Percentiles rank a stretch among this genome's conserved stretches.
Conservation (phyloP, 1,284 basidiomycete species). For the Athelia sp. region DNA sequence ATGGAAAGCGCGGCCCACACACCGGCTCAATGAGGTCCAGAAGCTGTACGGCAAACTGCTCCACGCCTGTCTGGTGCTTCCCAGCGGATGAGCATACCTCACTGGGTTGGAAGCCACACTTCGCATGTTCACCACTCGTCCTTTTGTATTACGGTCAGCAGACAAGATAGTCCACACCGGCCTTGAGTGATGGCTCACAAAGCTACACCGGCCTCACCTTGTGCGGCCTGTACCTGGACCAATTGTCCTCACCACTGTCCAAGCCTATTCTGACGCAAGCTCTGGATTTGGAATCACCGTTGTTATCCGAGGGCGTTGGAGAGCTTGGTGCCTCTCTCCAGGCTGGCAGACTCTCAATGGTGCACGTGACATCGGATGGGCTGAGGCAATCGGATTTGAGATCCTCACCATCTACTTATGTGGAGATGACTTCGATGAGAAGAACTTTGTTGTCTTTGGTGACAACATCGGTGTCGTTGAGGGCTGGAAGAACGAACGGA, state of each 20-base stretch:
- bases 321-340: constrained; percentile 29
- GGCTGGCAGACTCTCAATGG: constrained; percentile 23
- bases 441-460: constrained; percentile 22
- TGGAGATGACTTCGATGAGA: background rate
- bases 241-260: constrained; percentile 16
- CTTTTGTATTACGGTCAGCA: constrained; percentile 22
- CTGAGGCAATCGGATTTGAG: constrained; percentile 31
- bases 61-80: constrained; percentile 21
- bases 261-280: constrained; percentile 40
- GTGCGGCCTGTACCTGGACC: constrained; percentile 22
- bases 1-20: constrained; percentile 13
- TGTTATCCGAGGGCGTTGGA: constrained; percentile 26
- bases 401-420: constrained; percentile 21
- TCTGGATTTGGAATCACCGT: constrained; percentile 29
- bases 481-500: constrained; percentile 30
- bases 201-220: constrained; percentile 10
- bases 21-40: constrained; percentile 20
- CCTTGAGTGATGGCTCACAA: constrained; percentile 32
- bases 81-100: constrained; percentile 26
- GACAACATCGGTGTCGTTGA: constrained; percentile 36
- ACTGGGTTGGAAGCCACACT: constrained; percentile 24
- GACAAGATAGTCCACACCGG: constrained; percentile 16
- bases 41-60: constrained; percentile 30
- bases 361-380: constrained; percentile 28
- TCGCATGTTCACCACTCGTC: constrained; percentile 10